Percentiles rank a stretch among this genome's conserved stretches.
These are phyloP conservation scores for Lomentospora prolificans DNA, from an alignment of 2,329 filamentous ascomycete genomes.

Conservation along the genomic window DNA sequence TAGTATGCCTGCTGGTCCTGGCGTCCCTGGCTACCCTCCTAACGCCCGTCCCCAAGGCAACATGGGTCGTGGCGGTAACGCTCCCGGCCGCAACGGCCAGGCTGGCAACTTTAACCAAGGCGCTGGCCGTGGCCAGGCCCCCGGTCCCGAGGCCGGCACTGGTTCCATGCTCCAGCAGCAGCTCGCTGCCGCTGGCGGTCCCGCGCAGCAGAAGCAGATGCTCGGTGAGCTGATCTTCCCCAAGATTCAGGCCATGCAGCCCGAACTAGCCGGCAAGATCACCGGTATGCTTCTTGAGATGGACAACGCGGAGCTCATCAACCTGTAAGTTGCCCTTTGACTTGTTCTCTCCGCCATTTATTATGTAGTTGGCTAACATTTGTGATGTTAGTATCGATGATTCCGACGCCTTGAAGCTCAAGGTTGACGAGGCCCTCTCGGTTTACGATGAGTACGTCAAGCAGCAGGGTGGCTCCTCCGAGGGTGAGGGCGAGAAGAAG, in stretches of 20 bases:
- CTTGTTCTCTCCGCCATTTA: slow-evolving; percentile 12
- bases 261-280: slow-evolving; percentile 96
- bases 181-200: slow-evolving; percentile 36
- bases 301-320: slow-evolving; percentile 90
- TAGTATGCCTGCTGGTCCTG: slow-evolving; percentile 35
- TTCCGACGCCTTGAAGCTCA: slow-evolving; percentile 76
- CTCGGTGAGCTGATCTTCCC: slow-evolving; percentile 96
- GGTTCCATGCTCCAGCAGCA: slow-evolving; percentile 48
- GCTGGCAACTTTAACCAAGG: slow-evolving; percentile 33
- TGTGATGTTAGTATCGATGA: slow-evolving; percentile 63
- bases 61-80: slow-evolving; percentile 32
- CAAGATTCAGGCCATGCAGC: slow-evolving; percentile 92
- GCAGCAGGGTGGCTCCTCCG: slow-evolving; percentile 46
- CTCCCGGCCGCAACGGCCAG: slow-evolving; percentile 30
- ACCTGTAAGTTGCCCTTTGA: slow-evolving; percentile 64
- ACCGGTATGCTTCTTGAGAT: slow-evolving; percentile 99
- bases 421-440: slow-evolving; percentile 93
- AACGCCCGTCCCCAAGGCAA: slow-evolving; percentile 44
- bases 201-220: slow-evolving; percentile 93
- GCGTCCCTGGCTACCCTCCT: slow-evolving; percentile 48
- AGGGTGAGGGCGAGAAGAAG: slow-evolving; percentile 37
- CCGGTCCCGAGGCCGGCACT: slow-evolving; percentile 16
- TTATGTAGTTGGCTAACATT: slow-evolving; percentile 11
- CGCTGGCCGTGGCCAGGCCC: slow-evolving; percentile 32
- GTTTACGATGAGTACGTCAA: slow-evolving; percentile 99